Conservation (phyloP, 495 filamentous ascomycete species). For the Lasiosphaeria ovina region DNA sequence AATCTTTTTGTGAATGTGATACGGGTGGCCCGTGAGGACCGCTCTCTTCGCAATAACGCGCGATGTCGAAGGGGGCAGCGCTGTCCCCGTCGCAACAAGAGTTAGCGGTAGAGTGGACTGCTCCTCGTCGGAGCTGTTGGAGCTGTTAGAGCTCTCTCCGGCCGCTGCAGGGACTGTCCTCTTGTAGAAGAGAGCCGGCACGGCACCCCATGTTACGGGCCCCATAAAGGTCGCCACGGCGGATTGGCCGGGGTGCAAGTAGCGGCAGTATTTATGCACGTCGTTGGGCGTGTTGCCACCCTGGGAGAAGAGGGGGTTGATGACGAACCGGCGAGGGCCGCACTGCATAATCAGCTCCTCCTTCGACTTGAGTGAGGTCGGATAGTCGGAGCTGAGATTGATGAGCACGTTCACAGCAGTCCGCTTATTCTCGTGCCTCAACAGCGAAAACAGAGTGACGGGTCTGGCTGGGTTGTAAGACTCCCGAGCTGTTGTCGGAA, state of each 20-base stretch:
- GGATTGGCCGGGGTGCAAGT: conserved; percentile 83
- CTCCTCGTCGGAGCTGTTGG: conserved; percentile 19
- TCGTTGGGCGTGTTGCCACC: conserved; percentile 84
- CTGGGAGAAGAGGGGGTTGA: conserved; percentile 88
- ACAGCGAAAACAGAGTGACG: conserved; percentile 72
- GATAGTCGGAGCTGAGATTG: conserved; percentile 68
- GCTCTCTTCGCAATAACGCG: conserved; percentile 91
- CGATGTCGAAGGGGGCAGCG: conserved; percentile 70
- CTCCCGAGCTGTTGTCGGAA: conserved; percentile 58
- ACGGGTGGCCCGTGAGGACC: conserved; percentile 92
- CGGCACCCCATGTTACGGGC: conserved; percentile 87
- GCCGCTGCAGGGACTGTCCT: conserved; percentile 34
- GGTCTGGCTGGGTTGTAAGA: conserved; percentile 56
- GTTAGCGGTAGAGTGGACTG: conserved; percentile 46
- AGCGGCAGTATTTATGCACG: conserved; percentile 95
- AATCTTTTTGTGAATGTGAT: conserved; percentile 95
- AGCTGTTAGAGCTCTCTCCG: conserved; percentile 11
- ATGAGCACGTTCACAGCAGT: conserved; percentile 85
- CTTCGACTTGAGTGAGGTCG: conserved; percentile 79
- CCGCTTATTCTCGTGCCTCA: conserved; percentile 92
- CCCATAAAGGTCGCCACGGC: conserved; percentile 89
- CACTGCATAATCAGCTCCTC: conserved; percentile 85
- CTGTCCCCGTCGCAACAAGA: conserved; percentile 81
- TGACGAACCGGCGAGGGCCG: conserved; percentile 77
- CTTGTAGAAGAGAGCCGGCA: conserved; percentile 85